Conservation (phyloP, 2,329 filamentous ascomycete species). For the Aureobasidium sp. region DNA sequence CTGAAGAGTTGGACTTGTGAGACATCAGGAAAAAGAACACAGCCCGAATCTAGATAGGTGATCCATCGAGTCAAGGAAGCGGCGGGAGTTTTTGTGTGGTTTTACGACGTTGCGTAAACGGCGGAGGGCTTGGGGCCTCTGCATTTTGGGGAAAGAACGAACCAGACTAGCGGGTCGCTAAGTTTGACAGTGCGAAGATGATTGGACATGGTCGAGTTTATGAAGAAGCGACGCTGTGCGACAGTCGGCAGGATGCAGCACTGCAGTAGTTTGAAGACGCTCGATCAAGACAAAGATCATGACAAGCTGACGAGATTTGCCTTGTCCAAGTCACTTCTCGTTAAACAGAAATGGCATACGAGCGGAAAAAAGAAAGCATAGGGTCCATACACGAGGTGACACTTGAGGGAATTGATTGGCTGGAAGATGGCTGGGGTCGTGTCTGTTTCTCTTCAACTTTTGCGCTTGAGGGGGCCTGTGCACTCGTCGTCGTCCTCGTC, state of each 20-base stretch:
- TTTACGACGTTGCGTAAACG: not conserved
- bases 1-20: not conserved
- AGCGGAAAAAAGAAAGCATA: not conserved
- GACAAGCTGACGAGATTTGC: conserved; percentile 1
- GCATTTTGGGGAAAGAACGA: not conserved
- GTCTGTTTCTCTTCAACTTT: conserved; percentile 16
- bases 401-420: conserved; percentile 13
- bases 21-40: not conserved
- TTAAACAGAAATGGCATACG: not conserved
- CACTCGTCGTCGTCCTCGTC: not conserved
- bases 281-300: conserved; percentile 1
- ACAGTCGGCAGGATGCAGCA: conserved; percentile 13
- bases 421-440: conserved; percentile 10
- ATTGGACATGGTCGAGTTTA: conserved; percentile 1
- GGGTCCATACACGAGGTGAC: conserved; percentile 8
- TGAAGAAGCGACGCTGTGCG: not conserved
- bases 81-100: not conserved
- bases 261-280: not conserved
- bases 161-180: conserved; percentile 15
- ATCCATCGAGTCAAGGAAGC: not conserved
- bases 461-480: conserved; percentile 1
- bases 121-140: not conserved
- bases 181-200: not conserved
- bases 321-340: not conserved
- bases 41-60: not conserved